Conservation (phyloP, 2,329 filamentous ascomycete species). For the Tolypocladium nubicola region DNA sequence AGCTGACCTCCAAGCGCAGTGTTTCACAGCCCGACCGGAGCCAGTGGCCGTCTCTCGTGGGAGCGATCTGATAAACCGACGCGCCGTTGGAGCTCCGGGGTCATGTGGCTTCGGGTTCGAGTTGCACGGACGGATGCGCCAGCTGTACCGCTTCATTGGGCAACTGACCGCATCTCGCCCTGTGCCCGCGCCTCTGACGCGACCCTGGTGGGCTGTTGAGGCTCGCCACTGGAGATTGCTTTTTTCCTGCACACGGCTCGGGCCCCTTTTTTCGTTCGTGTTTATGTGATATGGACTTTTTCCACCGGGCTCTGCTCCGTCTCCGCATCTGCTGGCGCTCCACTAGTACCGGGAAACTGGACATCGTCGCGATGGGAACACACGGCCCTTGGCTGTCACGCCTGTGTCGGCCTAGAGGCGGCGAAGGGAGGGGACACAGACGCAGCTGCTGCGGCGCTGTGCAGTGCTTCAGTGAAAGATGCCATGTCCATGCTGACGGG, state of each 20-base stretch:
- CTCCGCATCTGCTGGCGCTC: not conserved
- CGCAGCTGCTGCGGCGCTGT: not conserved
- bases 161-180: not conserved
- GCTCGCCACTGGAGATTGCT: not conserved
- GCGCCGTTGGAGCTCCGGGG: not conserved
- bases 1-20: not conserved
- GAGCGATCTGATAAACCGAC: not conserved
- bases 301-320: not conserved
- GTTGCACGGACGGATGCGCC: not conserved
- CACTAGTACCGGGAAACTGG: not conserved
- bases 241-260: not conserved
- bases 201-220: not conserved
- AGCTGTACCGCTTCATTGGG: not conserved
- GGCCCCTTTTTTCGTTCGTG: not conserved
- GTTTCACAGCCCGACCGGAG: not conserved
- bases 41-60: not conserved
- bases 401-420: not conserved
- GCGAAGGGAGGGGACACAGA: not conserved
- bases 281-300: no score
- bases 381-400: not conserved
- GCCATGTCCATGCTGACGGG: not conserved
- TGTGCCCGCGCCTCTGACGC: not conserved
- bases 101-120: not conserved
- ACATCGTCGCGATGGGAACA: not conserved
- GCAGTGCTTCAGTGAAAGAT: not conserved